These are phyloP conservation scores for Citrus medica DNA, from an alignment of 345 rosid genomes.

Conservation along the genomic window DNA sequence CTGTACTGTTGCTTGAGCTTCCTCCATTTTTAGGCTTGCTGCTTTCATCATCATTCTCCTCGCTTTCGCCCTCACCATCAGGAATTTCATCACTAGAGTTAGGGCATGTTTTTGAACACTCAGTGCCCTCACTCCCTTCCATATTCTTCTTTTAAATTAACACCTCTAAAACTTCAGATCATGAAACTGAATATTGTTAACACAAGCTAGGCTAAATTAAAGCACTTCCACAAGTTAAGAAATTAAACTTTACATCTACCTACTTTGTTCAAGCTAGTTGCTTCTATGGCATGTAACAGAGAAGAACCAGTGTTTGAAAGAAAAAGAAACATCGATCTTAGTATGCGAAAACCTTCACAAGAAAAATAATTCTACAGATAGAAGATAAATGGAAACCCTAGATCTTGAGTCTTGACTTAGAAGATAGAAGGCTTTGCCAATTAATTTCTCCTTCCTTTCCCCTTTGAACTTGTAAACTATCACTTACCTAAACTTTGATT, in stretches of 20 bases:
- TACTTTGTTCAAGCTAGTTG: too few relatives aligned
- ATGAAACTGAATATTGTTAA: too few relatives aligned
- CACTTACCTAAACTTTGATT: conserved; percentile 27
- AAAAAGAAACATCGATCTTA: conserved; percentile 16
- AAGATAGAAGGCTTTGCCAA: conserved; percentile 10
- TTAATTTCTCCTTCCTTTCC: conserved; percentile 5
- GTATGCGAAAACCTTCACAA: not conserved
- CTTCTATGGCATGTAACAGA: not conserved
- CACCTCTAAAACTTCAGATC: not conserved
- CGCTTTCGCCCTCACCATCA: conserved; percentile 27
- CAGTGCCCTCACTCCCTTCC: conserved; percentile 22
- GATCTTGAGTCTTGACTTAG: conserved; percentile 31
- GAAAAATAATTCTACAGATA: not conserved
- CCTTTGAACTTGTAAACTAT: conserved; percentile 38
- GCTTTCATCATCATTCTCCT: conserved; percentile 39
- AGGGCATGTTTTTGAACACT: conserved; percentile 32
- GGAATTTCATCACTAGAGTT: conserved; percentile 11
- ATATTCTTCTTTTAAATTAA: not conserved
- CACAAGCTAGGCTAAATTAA: not conserved
- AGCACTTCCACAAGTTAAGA: not conserved
- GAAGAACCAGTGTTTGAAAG: not conserved
- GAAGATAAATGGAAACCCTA: conserved; percentile 27
- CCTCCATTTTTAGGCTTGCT: conserved; percentile 33
- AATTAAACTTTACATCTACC: not conserved
- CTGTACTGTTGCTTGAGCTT: conserved; percentile 88